phyloP scores from a whole-genome alignment of 208 protist genomes.

The Acanthamoeba sp. region DNA sequence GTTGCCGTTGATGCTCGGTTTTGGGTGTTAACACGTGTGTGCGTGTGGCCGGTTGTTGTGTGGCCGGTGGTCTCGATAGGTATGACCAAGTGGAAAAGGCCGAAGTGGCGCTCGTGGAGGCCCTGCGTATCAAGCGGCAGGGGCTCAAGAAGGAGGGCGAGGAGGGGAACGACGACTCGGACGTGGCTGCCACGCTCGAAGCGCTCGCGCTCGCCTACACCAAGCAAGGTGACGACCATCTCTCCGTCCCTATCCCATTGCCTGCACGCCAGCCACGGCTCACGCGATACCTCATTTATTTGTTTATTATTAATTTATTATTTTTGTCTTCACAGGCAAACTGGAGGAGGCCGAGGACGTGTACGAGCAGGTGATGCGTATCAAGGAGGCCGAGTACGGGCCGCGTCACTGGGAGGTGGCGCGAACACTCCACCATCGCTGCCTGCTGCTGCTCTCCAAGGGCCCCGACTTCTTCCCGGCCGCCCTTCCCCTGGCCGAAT shows the following conservation, averaged over 20 bases:
- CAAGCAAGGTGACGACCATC: neutral
- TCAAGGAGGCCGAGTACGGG: slow-evolving; percentile 37
- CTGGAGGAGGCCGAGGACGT: slow-evolving; percentile 1
- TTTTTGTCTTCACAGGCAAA: neutral
- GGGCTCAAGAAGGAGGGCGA: neutral
- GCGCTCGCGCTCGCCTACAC: slow-evolving; percentile 6
- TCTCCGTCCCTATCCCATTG: neutral
- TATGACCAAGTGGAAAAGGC: slow-evolving; percentile 49
- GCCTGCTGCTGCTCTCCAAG: neutral
- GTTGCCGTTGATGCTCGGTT: too few species aligned
- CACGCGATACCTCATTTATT: neutral
- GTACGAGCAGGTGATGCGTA: slow-evolving; percentile 4
- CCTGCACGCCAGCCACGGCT: neutral
- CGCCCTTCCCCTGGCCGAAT: neutral
- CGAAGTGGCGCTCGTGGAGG: slow-evolving; percentile 36
- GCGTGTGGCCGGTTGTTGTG: too few species aligned
- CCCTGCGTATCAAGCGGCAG: slow-evolving; percentile 10
- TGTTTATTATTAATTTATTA: too few species aligned
- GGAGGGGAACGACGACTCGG: neutral
- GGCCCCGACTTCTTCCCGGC: neutral
- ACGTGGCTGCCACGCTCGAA: slow-evolving; percentile 2
- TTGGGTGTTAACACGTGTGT: too few species aligned
- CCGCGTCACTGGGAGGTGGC: slow-evolving; percentile 42
- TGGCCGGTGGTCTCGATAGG: too few species aligned
- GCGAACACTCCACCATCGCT: slow-evolving; percentile 17